Conservation (phyloP, 192 early-diverging fungal genomes). For the Physocladia obscura region DNA sequence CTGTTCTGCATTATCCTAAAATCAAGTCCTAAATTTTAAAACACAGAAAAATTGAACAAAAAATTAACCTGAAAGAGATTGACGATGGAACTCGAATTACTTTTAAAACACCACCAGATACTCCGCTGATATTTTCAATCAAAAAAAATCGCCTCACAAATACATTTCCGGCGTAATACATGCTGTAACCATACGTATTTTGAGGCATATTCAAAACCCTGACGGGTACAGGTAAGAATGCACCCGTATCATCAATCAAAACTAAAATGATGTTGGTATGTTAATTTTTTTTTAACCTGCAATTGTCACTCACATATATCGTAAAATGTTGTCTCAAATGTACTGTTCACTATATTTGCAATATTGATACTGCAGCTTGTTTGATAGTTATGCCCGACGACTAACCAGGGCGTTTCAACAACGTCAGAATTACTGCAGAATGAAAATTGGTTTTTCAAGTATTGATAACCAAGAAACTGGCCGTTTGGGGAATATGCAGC, state of each 20-base stretch:
- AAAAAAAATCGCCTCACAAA: conserved; percentile 49
- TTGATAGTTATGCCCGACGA: conserved; percentile 40
- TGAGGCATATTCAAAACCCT: conserved; percentile 39
- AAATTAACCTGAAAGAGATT: conserved; percentile 43
- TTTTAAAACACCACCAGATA: conserved; percentile 34
- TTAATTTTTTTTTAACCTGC: too few species aligned
- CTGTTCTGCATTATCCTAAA: conserved; percentile 26
- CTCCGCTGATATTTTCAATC: conserved; percentile 48
- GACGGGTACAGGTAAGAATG: conserved; percentile 45
- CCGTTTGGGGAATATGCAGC: conserved; percentile 48
- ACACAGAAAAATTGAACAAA: background rate
- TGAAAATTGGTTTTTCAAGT: conserved; percentile 25
- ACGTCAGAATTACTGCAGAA: conserved; percentile 16
- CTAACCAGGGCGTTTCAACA: conserved; percentile 31
- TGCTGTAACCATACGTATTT: conserved; percentile 21
- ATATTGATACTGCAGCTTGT: conserved; percentile 40
- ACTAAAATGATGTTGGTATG: conserved; percentile 21
- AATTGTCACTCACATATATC: conserved; percentile 43
- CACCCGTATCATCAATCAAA: conserved; percentile 30
- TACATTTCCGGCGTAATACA: conserved; percentile 23
- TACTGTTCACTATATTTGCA: conserved; percentile 9
- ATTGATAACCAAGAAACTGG: conserved; percentile 49
- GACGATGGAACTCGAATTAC: conserved; percentile 37
- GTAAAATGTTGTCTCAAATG: conserved; percentile 42
- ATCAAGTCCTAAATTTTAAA: background rate